Percentiles rank a stretch among this genome's conserved stretches.
Evolutionary conservation across 2,329 filamentous ascomycete genomes (phyloP).

Genomic region (Sclerotinia borealis): DNA sequence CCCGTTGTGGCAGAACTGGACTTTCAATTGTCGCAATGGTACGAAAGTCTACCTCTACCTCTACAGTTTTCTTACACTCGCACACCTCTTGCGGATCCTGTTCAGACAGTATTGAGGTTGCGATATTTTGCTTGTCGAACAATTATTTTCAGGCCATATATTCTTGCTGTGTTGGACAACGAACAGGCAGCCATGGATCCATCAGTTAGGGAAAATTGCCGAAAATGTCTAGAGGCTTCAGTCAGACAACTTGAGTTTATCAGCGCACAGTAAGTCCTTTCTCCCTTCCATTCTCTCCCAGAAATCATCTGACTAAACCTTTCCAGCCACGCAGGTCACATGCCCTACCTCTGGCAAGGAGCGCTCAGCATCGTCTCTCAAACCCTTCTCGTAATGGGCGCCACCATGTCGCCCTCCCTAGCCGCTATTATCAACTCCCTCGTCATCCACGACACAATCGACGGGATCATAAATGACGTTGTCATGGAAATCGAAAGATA

Average conservation of each 20-base stretch:
- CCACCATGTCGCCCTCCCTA: constrained; percentile 71
- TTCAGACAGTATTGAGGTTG: constrained; percentile 72
- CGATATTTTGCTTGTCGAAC: constrained; percentile 81
- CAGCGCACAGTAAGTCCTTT: constrained; percentile 58
- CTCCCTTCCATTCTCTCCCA: neutral
- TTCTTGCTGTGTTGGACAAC: constrained; percentile 72
- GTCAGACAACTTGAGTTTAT: constrained; percentile 76
- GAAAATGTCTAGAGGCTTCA: constrained; percentile 75
- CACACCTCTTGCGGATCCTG: constrained; percentile 60
- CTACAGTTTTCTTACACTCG: constrained; percentile 73
- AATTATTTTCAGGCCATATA: constrained; percentile 80
- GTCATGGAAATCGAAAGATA: constrained; percentile 70
- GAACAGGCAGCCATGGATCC: constrained; percentile 66
- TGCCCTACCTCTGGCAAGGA: constrained; percentile 82
- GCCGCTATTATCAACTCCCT: constrained; percentile 55
- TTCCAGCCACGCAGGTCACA: constrained; percentile 68
- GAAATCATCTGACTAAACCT: constrained; percentile 16
- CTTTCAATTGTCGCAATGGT: constrained; percentile 79
- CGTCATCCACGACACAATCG: constrained; percentile 55
- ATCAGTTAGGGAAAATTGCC: constrained; percentile 69
- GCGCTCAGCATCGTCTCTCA: constrained; percentile 79
- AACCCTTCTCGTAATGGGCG: constrained; percentile 75
- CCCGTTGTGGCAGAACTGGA: constrained; percentile 76
- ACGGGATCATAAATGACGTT: constrained; percentile 72
- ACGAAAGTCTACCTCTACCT: constrained; percentile 67